phyloP scores from a whole-genome alignment of 2,329 filamentous ascomycete genomes.

The Ophidiomyces ophidiicola region DNA sequence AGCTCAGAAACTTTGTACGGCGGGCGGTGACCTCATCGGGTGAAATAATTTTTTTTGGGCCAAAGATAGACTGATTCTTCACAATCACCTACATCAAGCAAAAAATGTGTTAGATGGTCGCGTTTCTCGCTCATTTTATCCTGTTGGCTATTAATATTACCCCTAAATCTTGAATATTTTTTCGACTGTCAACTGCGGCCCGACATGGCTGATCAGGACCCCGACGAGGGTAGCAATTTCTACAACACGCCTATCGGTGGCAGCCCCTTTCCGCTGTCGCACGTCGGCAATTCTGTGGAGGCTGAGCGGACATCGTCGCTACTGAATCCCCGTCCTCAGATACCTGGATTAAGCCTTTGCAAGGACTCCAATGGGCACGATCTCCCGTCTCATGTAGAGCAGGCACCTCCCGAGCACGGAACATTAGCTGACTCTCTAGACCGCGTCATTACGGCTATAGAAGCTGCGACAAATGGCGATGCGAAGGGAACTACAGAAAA shows the following conservation, averaged over 20 bases:
- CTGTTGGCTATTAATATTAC: too few relatives aligned
- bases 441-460: constrained; percentile 7
- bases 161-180: too few relatives aligned
- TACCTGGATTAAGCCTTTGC: constrained; percentile 30
- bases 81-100: too few relatives aligned
- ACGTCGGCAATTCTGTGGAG: not conserved
- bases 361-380: not conserved
- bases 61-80: too few relatives aligned
- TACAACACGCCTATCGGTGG: constrained; percentile 30
- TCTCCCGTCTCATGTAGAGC: not conserved
- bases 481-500: not conserved
- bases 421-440: constrained; percentile 7
- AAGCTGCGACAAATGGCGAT: constrained; percentile 7
- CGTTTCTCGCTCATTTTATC: too few relatives aligned
- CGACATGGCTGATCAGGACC: constrained; percentile 16
- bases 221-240: constrained; percentile 32
- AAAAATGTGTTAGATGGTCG: too few relatives aligned
- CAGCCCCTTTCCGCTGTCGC: constrained; percentile 18
- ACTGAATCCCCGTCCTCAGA: constrained; percentile 19
- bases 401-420: not conserved
- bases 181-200: too few relatives aligned
- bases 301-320: constrained; percentile 6
- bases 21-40: constrained; percentile 5
- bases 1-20: not conserved
- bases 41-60: not conserved